Percentiles rank a stretch among this genome's conserved stretches.
phyloP scores from a whole-genome alignment of 139 green algal genomes.

The Volvox reticuliferus region DNA sequence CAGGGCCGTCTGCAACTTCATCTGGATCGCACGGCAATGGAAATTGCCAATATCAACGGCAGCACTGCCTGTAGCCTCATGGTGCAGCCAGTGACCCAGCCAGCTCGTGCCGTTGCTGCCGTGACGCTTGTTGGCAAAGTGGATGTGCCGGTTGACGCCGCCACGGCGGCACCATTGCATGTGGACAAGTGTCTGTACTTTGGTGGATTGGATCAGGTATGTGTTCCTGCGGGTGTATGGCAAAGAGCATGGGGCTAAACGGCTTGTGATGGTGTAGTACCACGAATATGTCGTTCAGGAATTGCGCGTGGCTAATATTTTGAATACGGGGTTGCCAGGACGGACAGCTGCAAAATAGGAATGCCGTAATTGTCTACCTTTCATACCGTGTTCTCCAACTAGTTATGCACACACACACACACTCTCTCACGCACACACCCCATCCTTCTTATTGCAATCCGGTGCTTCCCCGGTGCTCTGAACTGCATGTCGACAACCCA shows the following conservation, averaged over 20 bases:
- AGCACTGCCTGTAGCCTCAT: conserved; percentile 81
- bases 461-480: no score
- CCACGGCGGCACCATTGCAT: conserved; percentile 16
- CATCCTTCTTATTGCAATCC: no score
- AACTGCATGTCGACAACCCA: not conserved
- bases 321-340: no score
- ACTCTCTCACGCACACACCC: no score
- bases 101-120: conserved; percentile 79
- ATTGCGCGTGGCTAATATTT: no score
- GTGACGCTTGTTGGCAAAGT: conserved; percentile 83
- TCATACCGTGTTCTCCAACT: no score
- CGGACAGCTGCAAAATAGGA: no score
- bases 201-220: conserved; percentile 67
- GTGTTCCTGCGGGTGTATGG: not conserved
- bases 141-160: conserved; percentile 14
- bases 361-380: no score
- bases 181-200: conserved; percentile 70
- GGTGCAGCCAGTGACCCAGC: conserved; percentile 81
- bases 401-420: no score
- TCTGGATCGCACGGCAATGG: conserved; percentile 74
- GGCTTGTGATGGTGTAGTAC: no score
- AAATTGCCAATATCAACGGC: conserved; percentile 80
- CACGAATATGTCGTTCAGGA: no score
- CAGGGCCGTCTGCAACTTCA: conserved; percentile 79
- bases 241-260: no score